phyloP scores from a whole-genome alignment of 306 rosid genomes.

The Trifolium repens region DNA sequence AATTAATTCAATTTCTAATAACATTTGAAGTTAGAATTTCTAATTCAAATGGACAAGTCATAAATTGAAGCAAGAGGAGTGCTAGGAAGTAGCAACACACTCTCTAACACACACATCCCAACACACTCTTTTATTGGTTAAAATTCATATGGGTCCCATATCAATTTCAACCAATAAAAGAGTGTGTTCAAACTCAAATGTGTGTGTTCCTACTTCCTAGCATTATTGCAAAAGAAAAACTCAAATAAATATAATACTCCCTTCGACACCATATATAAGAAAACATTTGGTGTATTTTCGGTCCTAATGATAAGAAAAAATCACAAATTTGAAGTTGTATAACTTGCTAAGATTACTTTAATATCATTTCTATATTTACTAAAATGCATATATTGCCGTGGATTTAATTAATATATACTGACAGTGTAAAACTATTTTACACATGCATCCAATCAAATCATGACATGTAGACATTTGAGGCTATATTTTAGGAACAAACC shows the following conservation, averaged over 20 bases:
- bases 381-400: background rate
- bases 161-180: no score
- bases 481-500: no score
- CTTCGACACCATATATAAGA: background rate
- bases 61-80: background rate
- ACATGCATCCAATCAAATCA: no score
- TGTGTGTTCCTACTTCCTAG: no score
- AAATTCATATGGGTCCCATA: no score
- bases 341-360: background rate
- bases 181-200: no score
- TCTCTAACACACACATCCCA: no score
- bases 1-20: background rate
- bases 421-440: no score
- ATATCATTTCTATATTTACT: background rate
- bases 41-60: background rate
- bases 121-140: no score
- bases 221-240: background rate
- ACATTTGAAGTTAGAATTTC: conserved; percentile 15
- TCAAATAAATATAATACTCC: background rate
- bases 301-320: background rate
- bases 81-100: no score
- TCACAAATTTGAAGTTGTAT: background rate
- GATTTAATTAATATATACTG: no score
- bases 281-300: background rate
- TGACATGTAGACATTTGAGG: no score